phyloP scores from a whole-genome alignment of 139 green algal genomes.

The Yamagishiella unicocca region DNA sequence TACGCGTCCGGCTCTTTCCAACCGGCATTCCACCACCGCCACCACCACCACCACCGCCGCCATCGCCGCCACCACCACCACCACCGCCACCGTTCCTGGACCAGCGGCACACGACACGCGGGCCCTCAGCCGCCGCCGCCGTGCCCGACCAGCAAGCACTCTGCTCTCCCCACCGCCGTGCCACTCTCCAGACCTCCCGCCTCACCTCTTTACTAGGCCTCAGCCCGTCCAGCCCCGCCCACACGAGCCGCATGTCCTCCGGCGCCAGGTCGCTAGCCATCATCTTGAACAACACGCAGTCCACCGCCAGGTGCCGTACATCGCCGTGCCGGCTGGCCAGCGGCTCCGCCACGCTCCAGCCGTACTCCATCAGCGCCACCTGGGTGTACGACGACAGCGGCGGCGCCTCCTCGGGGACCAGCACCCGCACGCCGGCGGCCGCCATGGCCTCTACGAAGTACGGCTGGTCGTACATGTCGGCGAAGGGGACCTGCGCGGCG shows the following conservation, averaged over 20 bases:
- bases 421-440: not conserved
- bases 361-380: not conserved
- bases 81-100: not conserved
- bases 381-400: not conserved
- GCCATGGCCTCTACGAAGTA: slow-evolving; percentile 3
- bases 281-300: slow-evolving; percentile 53
- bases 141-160: not conserved
- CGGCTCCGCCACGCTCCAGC: not conserved
- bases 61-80: not conserved
- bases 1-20: no score
- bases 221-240: slow-evolving; percentile 48
- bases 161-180: not conserved
- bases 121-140: not conserved
- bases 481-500: slow-evolving; percentile 20
- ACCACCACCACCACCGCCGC: no score
- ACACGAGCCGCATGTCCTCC: slow-evolving; percentile 44
- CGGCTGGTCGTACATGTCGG: slow-evolving; percentile 18
- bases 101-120: not conserved
- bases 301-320: slow-evolving; percentile 30
- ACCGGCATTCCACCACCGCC: no score
- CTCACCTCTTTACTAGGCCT: slow-evolving; percentile 27
- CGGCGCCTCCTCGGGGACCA: not conserved
- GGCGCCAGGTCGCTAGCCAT: not conserved
- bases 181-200: not conserved
- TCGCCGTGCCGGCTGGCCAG: not conserved